phyloP scores from a whole-genome alignment of 2,329 filamentous ascomycete genomes.

The Monilinia fructigena region DNA sequence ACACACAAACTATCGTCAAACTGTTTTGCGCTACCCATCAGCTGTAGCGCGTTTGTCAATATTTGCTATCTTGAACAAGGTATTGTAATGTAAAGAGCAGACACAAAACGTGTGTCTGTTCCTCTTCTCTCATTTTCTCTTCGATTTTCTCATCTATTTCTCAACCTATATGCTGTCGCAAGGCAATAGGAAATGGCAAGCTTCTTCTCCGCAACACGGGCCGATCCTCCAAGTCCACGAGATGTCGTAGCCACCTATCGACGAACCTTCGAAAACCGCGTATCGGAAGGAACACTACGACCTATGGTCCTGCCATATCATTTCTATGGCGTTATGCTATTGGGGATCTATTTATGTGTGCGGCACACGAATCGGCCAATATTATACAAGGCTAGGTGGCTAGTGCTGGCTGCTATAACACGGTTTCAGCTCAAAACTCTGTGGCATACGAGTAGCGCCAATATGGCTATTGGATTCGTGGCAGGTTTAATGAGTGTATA shows the following conservation, averaged over 20 bases:
- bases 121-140: background rate
- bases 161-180: background rate
- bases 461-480: constrained; percentile 52
- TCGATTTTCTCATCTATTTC: no score
- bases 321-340: constrained; percentile 48
- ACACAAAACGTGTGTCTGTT: background rate
- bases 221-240: constrained; percentile 27
- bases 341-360: constrained; percentile 55
- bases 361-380: constrained; percentile 52
- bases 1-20: constrained; percentile 6
- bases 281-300: constrained; percentile 44
- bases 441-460: constrained; percentile 48
- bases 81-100: background rate
- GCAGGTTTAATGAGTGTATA: constrained; percentile 52
- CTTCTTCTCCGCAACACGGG: background rate
- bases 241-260: constrained; percentile 41
- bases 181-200: constrained; percentile 6
- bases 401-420: constrained; percentile 47
- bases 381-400: constrained; percentile 52
- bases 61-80: background rate
- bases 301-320: constrained; percentile 55
- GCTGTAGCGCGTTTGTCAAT: background rate
- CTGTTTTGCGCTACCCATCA: background rate
- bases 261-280: constrained; percentile 41
- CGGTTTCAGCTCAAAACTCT: constrained; percentile 48